Conservation (phyloP, 192 early-diverging fungal species). For the Coemansia sp. region DNA sequence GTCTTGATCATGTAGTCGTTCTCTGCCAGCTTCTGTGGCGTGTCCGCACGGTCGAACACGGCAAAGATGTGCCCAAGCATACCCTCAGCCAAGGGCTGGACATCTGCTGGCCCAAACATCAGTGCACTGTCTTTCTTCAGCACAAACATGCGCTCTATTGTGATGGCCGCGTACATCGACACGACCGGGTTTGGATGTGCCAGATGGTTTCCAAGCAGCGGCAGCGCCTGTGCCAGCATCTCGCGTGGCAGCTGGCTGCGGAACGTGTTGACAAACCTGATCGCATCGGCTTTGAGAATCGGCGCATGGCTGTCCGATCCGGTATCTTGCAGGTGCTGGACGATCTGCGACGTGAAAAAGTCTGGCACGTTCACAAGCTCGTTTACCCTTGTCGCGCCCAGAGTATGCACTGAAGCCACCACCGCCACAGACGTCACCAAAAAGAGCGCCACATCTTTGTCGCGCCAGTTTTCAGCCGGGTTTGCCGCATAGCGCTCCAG, state of each 20-base stretch:
- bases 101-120: constrained; percentile 67
- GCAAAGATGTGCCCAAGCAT: constrained; percentile 76
- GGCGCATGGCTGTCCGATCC: constrained; percentile 67
- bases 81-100: constrained; percentile 65
- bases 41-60: constrained; percentile 70
- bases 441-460: constrained; percentile 94
- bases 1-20: constrained; percentile 96
- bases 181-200: constrained; percentile 81
- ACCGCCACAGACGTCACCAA: constrained; percentile 88
- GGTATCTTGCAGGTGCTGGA: constrained; percentile 79
- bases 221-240: constrained; percentile 72
- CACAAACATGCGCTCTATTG: constrained; percentile 87
- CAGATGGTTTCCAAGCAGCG: constrained; percentile 77
- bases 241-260: constrained; percentile 88
- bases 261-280: constrained; percentile 94
- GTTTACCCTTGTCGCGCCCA: constrained; percentile 86
- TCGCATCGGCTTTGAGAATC: constrained; percentile 91
- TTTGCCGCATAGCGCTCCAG: constrained; percentile 73
- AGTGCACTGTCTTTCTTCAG: constrained; percentile 63
- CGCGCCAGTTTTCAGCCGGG: constrained; percentile 77
- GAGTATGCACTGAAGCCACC: constrained; percentile 69
- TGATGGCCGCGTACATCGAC: constrained; percentile 87
- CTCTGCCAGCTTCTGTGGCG: constrained; percentile 92
- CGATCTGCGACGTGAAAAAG: constrained; percentile 79
- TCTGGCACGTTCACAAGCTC: constrained; percentile 77